Evolutionary conservation across 768 basidiomycete genomes (phyloP), one percentile per base, ranked within the genome.

Genomic region (Trametes coccinea): DNA sequence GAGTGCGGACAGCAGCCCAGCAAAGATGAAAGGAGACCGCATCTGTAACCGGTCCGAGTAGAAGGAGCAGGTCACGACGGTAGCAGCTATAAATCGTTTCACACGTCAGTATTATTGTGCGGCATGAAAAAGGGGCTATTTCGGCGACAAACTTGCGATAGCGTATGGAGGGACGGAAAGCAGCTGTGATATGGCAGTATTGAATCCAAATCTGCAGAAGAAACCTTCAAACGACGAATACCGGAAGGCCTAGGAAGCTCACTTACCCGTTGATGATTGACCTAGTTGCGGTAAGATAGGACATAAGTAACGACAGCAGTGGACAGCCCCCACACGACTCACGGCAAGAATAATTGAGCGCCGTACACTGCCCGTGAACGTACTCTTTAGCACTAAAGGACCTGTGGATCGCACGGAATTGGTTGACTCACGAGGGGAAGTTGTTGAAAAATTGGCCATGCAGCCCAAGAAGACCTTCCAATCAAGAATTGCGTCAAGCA

Each of bases 101-200:
- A 22, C 22, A 22, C 22, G 22, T 22, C 22, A 22, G 22, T 22
- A 22, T 22, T 22, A 22, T 22, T 22, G 22, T 22, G 22, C 22
- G 22, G 22, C 22, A 22, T 22, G 22, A 22, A 22, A 22, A 44
- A 43, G 22, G 13, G 13, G 44, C 31, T 5, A 13, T 11, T 3
- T 0, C 17, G 22, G 10, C 22, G n/a, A 72, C 84, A 39, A 64
- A 88, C 88, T 83, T 11, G 61, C 66, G 29, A 67, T 56, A 22
- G 86, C 70, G 66, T 88, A 89, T 7, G 87, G 86, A 2, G 88
- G 88, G 0, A 89, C 82, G 2, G 87, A 87, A 43, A 90, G 78
- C 3, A 90, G 76, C 66, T 89, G 86, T 56, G 82, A 84, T 55
- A 86, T 76, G 0, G 85, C 73, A 4, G 82, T 70, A 3, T 79